phyloP scores from a whole-genome alignment of 768 basidiomycete species.

The Pholiota microspora region DNA sequence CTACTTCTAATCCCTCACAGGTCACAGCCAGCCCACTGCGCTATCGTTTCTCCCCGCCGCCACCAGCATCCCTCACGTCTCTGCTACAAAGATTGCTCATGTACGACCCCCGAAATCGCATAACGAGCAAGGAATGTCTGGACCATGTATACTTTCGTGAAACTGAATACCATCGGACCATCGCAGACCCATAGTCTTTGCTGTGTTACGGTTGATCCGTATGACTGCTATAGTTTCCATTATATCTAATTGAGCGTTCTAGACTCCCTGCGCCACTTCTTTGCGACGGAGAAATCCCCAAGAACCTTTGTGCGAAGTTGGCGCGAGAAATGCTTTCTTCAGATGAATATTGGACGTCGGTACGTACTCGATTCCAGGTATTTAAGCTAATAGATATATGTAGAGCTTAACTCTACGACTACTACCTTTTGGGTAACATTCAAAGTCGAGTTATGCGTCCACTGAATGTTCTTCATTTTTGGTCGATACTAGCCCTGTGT shows the following conservation, averaged over 20 bases:
- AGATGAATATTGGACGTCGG: background rate
- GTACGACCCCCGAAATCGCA: constrained; percentile 80
- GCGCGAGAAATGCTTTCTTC: background rate
- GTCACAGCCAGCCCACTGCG: constrained; percentile 56
- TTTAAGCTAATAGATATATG: background rate
- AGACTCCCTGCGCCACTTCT: too few species aligned
- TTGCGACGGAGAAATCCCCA: background rate
- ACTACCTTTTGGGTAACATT: background rate
- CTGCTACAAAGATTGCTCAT: constrained; percentile 83
- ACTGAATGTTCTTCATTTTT: background rate
- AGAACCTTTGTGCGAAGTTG: background rate
- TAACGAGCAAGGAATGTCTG: constrained; percentile 79
- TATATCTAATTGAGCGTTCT: too few species aligned
- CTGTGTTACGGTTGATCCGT: background rate
- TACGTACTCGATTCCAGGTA: background rate
- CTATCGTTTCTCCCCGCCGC: constrained; percentile 65
- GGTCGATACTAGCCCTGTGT: too few species aligned
- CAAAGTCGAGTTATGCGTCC: background rate
- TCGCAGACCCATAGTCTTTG: background rate
- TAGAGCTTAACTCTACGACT: background rate
- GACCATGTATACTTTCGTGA: constrained; percentile 83
- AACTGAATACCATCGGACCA: constrained; percentile 31
- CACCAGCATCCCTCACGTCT: constrained; percentile 74
- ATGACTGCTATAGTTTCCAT: background rate
- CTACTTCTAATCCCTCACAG: too few species aligned